A percentile compares a stretch with the other conserved stretches of the same genome.
These are phyloP conservation scores for Talaromyces sp. DNA, from an alignment of 2,329 filamentous ascomycete species.

Conservation along the genomic window DNA sequence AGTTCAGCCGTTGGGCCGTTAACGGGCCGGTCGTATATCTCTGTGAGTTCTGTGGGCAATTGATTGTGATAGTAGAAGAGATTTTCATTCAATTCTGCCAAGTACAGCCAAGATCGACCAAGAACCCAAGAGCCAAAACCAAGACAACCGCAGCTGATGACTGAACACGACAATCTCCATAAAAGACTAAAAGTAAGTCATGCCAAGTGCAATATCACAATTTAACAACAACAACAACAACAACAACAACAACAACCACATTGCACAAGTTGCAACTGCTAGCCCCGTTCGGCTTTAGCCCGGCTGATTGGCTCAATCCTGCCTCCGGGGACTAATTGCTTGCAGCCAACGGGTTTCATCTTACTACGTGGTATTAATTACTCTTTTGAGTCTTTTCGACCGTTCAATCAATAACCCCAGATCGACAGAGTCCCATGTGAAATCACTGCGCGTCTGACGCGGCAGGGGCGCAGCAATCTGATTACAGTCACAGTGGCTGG, in stretches of 20 bases:
- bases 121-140: no score
- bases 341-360: background rate
- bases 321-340: background rate
- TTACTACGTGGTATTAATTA: background rate
- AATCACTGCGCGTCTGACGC: background rate
- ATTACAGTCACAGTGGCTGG: no score
- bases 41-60: no score
- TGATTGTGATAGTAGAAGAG: no score
- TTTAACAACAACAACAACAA: background rate
- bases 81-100: no score
- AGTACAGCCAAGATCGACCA: no score
- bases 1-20: no score
- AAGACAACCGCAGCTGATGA: background rate
- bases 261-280: background rate
- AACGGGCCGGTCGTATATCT: no score
- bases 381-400: no score
- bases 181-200: background rate
- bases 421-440: background rate
- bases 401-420: background rate
- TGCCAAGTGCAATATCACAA: background rate
- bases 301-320: background rate
- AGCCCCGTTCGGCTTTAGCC: background rate
- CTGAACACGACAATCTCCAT: background rate
- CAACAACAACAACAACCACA: background rate
- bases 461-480: background rate